These are phyloP conservation scores for Penicillium sp. DNA, from an alignment of 2,329 filamentous ascomycete species.

Conservation along the genomic window DNA sequence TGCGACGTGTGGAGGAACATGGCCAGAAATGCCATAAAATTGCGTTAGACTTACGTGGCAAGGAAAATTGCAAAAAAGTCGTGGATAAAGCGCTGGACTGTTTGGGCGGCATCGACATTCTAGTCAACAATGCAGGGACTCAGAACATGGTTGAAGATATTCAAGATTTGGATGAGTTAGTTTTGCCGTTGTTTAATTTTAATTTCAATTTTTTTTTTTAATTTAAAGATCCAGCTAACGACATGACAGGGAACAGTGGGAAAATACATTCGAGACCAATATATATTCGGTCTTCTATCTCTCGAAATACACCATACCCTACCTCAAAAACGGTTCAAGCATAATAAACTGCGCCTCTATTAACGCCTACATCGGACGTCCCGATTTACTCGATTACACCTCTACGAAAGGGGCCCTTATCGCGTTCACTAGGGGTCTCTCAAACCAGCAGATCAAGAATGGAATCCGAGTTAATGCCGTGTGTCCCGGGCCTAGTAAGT, in stretches of 20 bases:
- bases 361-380: slow-evolving; percentile 79
- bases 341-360: slow-evolving; percentile 88
- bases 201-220: background rate
- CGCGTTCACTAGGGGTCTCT: slow-evolving; percentile 75
- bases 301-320: slow-evolving; percentile 74
- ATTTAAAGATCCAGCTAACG: background rate
- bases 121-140: slow-evolving; percentile 70
- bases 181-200: background rate
- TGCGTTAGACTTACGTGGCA: slow-evolving; percentile 65
- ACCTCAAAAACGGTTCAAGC: slow-evolving; percentile 72
- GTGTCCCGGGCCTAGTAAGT: slow-evolving; percentile 69
- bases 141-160: slow-evolving; percentile 78
- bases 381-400: slow-evolving; percentile 81
- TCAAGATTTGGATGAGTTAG: slow-evolving; percentile 67
- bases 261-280: slow-evolving; percentile 78
- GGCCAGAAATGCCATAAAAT: slow-evolving; percentile 68
- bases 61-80: slow-evolving; percentile 69
- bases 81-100: slow-evolving; percentile 68
- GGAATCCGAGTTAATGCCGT: slow-evolving; percentile 78
- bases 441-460: slow-evolving; percentile 72
- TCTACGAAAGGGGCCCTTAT: slow-evolving; percentile 75
- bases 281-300: slow-evolving; percentile 82
- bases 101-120: slow-evolving; percentile 72
- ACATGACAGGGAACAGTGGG: slow-evolving; percentile 69
- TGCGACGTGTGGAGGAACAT: slow-evolving; percentile 68